A percentile compares a stretch with the other conserved stretches of the same genome.
These are phyloP conservation scores for Dentiscutata heterogama DNA, from an alignment of 371 early-diverging fungal species.

Conservation along the genomic window DNA sequence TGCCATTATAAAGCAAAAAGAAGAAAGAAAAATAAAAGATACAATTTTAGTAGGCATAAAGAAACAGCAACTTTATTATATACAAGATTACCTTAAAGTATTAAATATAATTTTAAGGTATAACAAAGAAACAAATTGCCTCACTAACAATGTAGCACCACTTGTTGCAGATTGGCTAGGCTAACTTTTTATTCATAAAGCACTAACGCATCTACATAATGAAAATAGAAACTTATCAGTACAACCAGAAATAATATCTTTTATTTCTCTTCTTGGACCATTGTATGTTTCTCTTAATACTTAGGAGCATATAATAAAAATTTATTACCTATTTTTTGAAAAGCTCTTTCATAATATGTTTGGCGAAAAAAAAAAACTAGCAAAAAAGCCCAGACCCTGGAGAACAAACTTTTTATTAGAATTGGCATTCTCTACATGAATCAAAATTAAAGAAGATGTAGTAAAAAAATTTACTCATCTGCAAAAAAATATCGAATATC, in stretches of 20 bases:
- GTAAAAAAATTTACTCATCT: neutral
- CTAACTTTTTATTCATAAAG: neutral
- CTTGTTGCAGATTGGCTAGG: neutral
- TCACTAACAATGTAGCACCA: neutral
- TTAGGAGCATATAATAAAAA: neutral
- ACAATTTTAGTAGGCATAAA: neutral
- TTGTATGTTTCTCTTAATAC: conserved; percentile 11
- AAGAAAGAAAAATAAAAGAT: neutral
- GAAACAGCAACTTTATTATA: neutral
- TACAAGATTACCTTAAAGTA: neutral
- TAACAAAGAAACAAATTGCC: neutral
- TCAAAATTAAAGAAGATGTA: neutral
- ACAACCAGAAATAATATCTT: neutral
- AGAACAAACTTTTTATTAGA: conserved; percentile 32
- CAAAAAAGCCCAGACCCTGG: conserved; percentile 1
- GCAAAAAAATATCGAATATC: neutral
- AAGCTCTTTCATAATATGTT: neutral
- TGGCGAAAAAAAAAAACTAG: neutral
- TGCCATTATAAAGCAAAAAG: neutral
- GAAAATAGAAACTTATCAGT: neutral
- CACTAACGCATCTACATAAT: neutral
- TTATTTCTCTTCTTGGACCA: neutral
- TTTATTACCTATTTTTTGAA: conserved; percentile 5
- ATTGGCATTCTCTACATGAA: neutral
- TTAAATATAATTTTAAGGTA: neutral